phyloP scores from a whole-genome alignment of 352 stramenopile species.

The Pseudoperonospora humuli region DNA sequence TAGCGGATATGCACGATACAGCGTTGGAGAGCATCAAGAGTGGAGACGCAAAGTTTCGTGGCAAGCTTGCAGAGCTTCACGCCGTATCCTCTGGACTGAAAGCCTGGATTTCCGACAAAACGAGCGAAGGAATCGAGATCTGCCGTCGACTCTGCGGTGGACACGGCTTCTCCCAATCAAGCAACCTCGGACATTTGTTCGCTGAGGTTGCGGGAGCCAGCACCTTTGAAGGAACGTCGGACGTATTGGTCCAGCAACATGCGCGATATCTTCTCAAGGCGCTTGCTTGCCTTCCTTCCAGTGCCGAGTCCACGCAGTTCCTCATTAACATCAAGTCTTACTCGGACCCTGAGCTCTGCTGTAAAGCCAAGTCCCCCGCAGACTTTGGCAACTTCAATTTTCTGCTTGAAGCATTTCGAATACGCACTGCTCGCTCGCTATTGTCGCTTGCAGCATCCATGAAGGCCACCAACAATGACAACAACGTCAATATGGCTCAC shows the following conservation, averaged over 20 bases:
- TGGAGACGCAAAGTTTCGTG: conserved; percentile 24
- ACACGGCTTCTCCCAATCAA: conserved; percentile 32
- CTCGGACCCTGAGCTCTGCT: conserved; percentile 26
- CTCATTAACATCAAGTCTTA: conserved; percentile 27
- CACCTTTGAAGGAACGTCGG: conserved; percentile 65
- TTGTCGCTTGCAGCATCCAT: conserved; percentile 25
- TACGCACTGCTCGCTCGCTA: conserved; percentile 26
- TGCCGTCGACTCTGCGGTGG: conserved; percentile 39
- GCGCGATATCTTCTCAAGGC: conserved; percentile 51
- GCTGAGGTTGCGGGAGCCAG: conserved; percentile 34
- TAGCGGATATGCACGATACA: conserved; percentile 28
- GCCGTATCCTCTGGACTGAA: conserved; percentile 49
- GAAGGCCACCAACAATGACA: conserved; percentile 37
- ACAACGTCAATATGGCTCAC: conserved; percentile 44
- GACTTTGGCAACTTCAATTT: conserved; percentile 34
- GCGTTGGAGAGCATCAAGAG: conserved; percentile 30
- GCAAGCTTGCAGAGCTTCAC: conserved; percentile 43
- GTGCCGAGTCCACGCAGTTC: conserved; percentile 21
- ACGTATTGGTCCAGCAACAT: conserved; percentile 67
- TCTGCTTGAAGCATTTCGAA: conserved; percentile 34
- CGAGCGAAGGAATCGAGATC: conserved; percentile 38
- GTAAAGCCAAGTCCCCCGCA: conserved; percentile 16
- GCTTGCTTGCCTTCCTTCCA: conserved; percentile 7
- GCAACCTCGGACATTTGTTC: conserved; percentile 26
- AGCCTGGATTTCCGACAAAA: conserved; percentile 35